Evolutionary conservation across 2,329 filamentous ascomycete species (phyloP), one percentile per base, ranked within the genome.

Genomic region (Ophiostoma fasciatum): DNA sequence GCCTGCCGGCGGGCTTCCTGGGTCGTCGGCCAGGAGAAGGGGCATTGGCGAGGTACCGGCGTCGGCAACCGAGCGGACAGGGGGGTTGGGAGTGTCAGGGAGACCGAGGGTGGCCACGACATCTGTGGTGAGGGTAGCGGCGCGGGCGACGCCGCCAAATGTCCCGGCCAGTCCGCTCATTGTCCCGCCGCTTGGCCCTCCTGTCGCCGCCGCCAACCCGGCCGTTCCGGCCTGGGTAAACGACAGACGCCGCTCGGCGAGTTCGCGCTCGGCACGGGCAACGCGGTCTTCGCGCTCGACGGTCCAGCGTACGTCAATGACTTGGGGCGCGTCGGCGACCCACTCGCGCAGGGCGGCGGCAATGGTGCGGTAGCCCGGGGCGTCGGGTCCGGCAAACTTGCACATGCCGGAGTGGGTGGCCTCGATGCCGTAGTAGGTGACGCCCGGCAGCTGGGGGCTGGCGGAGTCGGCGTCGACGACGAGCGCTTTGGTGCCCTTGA

Each of bases 391-490:
- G 17, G 72, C 65, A 41, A 82, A 83, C 49, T 82, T 82, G 60
- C 75, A 80, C 73, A 83, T 82, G 29, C 65, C 62, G 2, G 71
- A 73, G 49, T 82, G 78, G n/a, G 70, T 72, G 7, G 75, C 74
- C 45, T 82, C 77, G 40, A 83, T 80, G n/a, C 78, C 77, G 53
- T 78, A 81, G 44, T 78, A 77, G 28, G 71, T 74, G 0, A 81
- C 78, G 22, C 78, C 78, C 6, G 76, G 74, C 12, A 82, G 59
- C 37, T 72, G 69, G 0, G 80, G 81, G 14, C 74, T 70, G 1
- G 81, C 81, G 1, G 78, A 83, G 31, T 61, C 62, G 36, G 78
- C 64, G 40, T 83, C 78, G 3, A 87, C 81, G 26, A 87, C 68
- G 40, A 81, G 58, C 36, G 66, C 49, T 48, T 59, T 74, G 1